A percentile compares a stretch with the other conserved stretches of the same genome.
Conservation (phyloP, 768 basidiomycete species). For the Auricularia heimuer region DNA sequence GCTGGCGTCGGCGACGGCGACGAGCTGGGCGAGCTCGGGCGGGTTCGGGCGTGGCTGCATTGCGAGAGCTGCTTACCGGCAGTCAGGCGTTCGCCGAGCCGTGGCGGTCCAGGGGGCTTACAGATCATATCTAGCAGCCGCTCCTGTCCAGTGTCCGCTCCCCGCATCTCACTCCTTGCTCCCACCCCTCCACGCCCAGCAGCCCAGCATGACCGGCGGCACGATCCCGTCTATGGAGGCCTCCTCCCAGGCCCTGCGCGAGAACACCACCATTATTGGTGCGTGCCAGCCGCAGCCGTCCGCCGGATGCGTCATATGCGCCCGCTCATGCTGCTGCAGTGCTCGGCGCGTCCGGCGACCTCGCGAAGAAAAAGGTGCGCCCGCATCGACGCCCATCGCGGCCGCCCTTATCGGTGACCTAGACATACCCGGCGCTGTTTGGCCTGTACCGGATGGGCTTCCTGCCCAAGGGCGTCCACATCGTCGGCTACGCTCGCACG, state of each 20-base stretch:
- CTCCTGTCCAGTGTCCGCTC: neutral
- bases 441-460: constrained; percentile 71
- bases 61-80: neutral
- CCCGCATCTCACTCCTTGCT: neutral
- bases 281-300: constrained; percentile 22
- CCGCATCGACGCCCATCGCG: constrained; percentile 7
- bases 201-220: constrained; percentile 40
- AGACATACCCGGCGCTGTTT: constrained; percentile 96
- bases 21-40: neutral
- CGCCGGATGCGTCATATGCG: neutral
- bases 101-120: neutral
- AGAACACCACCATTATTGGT: constrained; percentile 88
- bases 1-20: neutral
- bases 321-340: constrained; percentile 36
- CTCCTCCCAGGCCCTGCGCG: constrained; percentile 57
- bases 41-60: neutral
- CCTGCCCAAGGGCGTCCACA: constrained; percentile 75
- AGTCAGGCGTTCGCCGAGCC: neutral
- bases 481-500: constrained; percentile 94
- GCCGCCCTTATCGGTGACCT: constrained; percentile 2
- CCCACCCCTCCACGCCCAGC: constrained; percentile 13
- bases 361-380: constrained; percentile 94
- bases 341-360: constrained; percentile 91
- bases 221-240: constrained; percentile 88
- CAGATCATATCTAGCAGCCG: neutral